Evolutionary conservation across 352 stramenopile genomes (phyloP).

Genomic region (Globisporangium alternatum): DNA sequence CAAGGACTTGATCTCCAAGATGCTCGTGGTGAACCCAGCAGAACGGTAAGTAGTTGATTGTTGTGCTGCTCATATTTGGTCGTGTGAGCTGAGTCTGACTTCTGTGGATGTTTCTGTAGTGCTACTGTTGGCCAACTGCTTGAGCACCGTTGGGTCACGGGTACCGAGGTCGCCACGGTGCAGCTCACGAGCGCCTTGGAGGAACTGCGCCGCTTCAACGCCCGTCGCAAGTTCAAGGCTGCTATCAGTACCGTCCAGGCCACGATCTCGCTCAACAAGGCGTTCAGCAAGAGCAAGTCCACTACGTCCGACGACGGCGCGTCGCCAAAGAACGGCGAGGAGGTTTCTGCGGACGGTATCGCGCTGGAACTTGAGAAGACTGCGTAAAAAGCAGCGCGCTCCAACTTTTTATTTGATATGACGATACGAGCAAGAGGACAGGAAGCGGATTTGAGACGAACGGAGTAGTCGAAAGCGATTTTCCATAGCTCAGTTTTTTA

Average conservation of each 20-base stretch:
- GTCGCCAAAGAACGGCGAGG: constrained; percentile 2
- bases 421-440: not conserved
- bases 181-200: constrained; percentile 91
- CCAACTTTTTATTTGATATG: constrained; percentile 12
- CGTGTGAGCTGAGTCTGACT: constrained; percentile 1
- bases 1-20: constrained; percentile 93
- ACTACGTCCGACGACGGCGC: constrained; percentile 16
- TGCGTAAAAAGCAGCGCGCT: not conserved
- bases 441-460: not conserved
- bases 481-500: not conserved
- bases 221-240: constrained; percentile 93
- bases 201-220: constrained; percentile 93
- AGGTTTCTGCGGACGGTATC: constrained; percentile 21
- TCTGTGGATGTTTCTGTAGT: constrained; percentile 29
- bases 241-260: constrained; percentile 87
- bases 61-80: not conserved
- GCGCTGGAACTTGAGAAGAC: constrained; percentile 26
- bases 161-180: constrained; percentile 78
- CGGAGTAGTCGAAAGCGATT: no score
- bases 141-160: constrained; percentile 89
- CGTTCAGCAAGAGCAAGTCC: constrained; percentile 62
- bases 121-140: constrained; percentile 84
- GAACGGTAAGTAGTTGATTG: constrained; percentile 51
- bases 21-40: constrained; percentile 90
- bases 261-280: constrained; percentile 71